Percentiles rank a stretch among this genome's conserved stretches.
Conservation (phyloP, 306 rosid species). For the Pyrus betulifolia region DNA sequence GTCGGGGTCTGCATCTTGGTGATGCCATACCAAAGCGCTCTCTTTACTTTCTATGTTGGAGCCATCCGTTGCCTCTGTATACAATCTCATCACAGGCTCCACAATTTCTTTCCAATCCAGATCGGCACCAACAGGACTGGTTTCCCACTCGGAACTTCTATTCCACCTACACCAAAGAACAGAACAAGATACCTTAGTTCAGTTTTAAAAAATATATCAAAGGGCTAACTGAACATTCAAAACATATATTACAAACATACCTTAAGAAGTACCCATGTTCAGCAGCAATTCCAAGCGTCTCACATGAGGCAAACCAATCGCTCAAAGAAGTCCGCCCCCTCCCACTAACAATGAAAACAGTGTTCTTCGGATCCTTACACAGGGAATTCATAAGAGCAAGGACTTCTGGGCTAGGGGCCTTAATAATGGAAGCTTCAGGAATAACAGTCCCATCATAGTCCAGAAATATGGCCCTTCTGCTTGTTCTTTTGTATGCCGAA, state of each 20-base stretch:
- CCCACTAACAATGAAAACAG: constrained; percentile 77
- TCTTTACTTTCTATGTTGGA: constrained; percentile 69
- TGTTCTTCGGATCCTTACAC: constrained; percentile 64
- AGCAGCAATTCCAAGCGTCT: constrained; percentile 74
- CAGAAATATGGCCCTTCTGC: constrained; percentile 65
- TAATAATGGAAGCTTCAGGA: constrained; percentile 52
- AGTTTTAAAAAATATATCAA: not conserved
- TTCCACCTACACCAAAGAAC: constrained; percentile 45
- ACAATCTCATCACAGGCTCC: constrained; percentile 64
- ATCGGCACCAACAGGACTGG: constrained; percentile 45
- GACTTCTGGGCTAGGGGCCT: constrained; percentile 58
- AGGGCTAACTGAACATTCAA: not conserved
- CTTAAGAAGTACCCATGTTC: constrained; percentile 85
- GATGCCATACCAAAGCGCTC: constrained; percentile 87
- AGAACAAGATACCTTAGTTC: not conserved
- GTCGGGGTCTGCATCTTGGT: constrained; percentile 84
- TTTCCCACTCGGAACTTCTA: constrained; percentile 59
- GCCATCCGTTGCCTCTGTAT: constrained; percentile 79
- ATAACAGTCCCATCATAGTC: constrained; percentile 92
- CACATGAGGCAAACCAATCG: constrained; percentile 68
- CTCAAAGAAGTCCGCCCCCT: constrained; percentile 59
- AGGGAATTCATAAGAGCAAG: constrained; percentile 51
- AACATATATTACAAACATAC: constrained; percentile 27
- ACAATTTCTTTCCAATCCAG: constrained; percentile 75
- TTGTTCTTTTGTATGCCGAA: constrained; percentile 59